Evolutionary conservation across 179 eudicot species (phyloP), one percentile per base, ranked within the genome.

Genomic region (Patellifolia procumbens): DNA sequence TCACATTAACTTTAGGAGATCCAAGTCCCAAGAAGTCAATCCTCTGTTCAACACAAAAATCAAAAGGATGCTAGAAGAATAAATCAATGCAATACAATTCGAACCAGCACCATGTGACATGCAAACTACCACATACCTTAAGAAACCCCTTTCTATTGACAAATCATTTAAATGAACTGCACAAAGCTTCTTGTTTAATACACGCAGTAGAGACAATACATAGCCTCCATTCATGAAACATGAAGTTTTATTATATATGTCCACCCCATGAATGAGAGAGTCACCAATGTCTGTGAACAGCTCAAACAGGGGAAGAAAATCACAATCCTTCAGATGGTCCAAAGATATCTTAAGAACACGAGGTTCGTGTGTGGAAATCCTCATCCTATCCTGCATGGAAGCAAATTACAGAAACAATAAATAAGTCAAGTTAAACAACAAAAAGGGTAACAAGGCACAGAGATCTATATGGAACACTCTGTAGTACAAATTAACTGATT

Each of bases 311-410:
- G 83, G 83, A 45, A 71, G 74, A 49, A 76, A 80, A 24, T 80
- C 83, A 17, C 69, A 52, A 66, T 80, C 83, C 69, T 80, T 80
- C 68, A 80, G 68, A 71, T 76, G 45, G 63, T 80, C 83, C 62
- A 80, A 80, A 73, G 46, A 80, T 52, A 80, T 32, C 76, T 75
- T 68, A 19, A 80, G 75, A 55, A 70, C 26, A 53, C 72, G 34
- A 20, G 59, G 67, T 55, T 70, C 51, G 39, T 43, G 43, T 53
- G 53, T 72, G 58, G 9, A 75, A 63, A 28, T 37, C 11, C 75
- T 75, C 39, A 63, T 77, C 58, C 63, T 77, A 53, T 53, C 76
- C 83, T 80, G 76, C 66, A 62, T 29, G 42, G 43, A 45, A 74
- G 71, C 45, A 69, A 34, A 74, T 22, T 46, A 24, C 60, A 20